Conservation (phyloP, 2,329 filamentous ascomycete genomes). For the Boeremia lycopersici region DNA sequence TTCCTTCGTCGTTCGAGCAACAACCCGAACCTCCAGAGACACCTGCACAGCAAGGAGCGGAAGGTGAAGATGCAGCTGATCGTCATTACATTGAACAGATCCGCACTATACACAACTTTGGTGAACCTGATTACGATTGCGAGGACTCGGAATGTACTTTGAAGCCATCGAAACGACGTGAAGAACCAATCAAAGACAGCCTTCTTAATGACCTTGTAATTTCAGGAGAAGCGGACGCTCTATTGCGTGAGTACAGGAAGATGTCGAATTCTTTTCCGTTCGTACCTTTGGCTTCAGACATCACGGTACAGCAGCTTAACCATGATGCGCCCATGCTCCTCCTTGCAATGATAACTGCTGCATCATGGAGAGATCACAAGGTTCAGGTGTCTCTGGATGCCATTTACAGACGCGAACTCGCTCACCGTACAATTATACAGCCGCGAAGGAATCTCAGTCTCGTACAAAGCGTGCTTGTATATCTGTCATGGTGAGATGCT, state of each 20-base stretch:
- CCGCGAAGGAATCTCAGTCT: constrained; percentile 37
- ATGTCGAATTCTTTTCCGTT: constrained; percentile 42
- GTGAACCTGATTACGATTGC: constrained; percentile 19
- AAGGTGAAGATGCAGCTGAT: constrained; percentile 24
- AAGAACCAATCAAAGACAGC: constrained; percentile 31
- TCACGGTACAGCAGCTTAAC: constrained; percentile 27
- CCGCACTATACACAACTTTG: constrained; percentile 34
- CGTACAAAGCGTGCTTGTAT: constrained; percentile 43
- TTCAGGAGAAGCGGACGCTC: constrained; percentile 32
- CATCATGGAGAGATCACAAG: constrained; percentile 36
- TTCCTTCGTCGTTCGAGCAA: constrained; percentile 33
- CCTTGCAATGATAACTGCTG: constrained; percentile 36
- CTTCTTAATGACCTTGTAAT: constrained; percentile 26
- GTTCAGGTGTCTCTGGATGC: constrained; percentile 36
- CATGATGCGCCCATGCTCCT: constrained; percentile 40
- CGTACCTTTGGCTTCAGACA: constrained; percentile 27
- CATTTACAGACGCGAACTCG: constrained; percentile 38
- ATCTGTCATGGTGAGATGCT: constrained; percentile 38
- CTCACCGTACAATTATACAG: constrained; percentile 39
- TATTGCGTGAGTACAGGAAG: constrained; percentile 35
- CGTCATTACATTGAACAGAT: constrained; percentile 34
- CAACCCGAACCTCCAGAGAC: constrained; percentile 4
- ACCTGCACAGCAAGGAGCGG: constrained; percentile 2
- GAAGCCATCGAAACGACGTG: constrained; percentile 20
- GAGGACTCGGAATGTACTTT: constrained; percentile 24